Evolutionary conservation across 2,329 filamentous ascomycete genomes (phyloP).

Genomic region (Teratosphaeria destructans): DNA sequence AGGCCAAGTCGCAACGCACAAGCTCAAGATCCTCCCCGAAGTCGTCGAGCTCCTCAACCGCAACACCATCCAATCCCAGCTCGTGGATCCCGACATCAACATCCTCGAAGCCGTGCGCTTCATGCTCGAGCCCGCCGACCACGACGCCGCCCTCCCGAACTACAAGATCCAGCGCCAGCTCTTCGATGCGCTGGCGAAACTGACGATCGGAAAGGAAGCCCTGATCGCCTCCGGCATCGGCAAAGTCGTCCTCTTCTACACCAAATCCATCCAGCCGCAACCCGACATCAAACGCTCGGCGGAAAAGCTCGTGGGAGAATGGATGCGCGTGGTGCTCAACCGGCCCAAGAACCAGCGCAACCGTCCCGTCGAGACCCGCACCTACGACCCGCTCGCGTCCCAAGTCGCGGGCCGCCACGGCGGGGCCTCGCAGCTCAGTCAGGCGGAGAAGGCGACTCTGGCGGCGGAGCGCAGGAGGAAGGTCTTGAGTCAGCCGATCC

Average conservation of each 20-base stretch:
- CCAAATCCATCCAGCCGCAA: slow-evolving; percentile 84
- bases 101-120: slow-evolving; percentile 91
- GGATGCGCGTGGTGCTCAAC: slow-evolving; percentile 78
- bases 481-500: slow-evolving; percentile 42
- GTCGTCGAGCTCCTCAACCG: slow-evolving; percentile 82
- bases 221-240: slow-evolving; percentile 87
- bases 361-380: slow-evolving; percentile 53
- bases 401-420: slow-evolving; percentile 11
- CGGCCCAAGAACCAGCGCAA: slow-evolving; percentile 88
- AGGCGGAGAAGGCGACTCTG: slow-evolving; percentile 29
- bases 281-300: slow-evolving; percentile 84
- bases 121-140: slow-evolving; percentile 86
- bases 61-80: slow-evolving; percentile 71
- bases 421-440: slow-evolving; percentile 14
- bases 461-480: slow-evolving; percentile 42
- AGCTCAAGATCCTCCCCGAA: slow-evolving; percentile 85
- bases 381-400: slow-evolving; percentile 45
- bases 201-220: slow-evolving; percentile 85
- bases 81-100: slow-evolving; percentile 91
- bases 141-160: slow-evolving; percentile 80
- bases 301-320: slow-evolving; percentile 84
- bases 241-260: slow-evolving; percentile 95
- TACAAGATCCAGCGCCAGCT: slow-evolving; percentile 97
- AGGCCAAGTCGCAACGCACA: slow-evolving; percentile 75
- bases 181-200: slow-evolving; percentile 65